A percentile compares a stretch with the other conserved stretches of the same genome.
These are phyloP conservation scores for Leccinum pallidistipes DNA, from an alignment of 1,284 basidiomycete genomes.

Conservation along the genomic window DNA sequence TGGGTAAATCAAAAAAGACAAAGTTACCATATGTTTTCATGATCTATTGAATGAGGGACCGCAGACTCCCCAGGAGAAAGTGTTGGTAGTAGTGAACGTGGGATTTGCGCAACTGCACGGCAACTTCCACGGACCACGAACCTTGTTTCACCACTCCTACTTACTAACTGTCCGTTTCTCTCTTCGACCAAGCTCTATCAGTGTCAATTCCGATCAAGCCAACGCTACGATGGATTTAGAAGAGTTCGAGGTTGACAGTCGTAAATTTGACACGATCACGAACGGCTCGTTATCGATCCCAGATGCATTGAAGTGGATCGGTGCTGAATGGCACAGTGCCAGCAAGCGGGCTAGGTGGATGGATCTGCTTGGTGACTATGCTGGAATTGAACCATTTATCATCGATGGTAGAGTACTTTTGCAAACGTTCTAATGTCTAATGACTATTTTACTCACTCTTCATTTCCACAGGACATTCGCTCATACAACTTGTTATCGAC, in stretches of 20 bases:
- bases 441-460: background rate
- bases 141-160: background rate
- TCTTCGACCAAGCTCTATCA: background rate
- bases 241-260: conserved; percentile 26
- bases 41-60: background rate
- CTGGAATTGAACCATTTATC: conserved; percentile 64
- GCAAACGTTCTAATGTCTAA: background rate
- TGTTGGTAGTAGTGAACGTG: background rate
- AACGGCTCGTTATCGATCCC: conserved; percentile 10
- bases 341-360: conserved; percentile 53
- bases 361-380: conserved; percentile 71
- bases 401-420: conserved; percentile 52
- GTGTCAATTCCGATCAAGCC: background rate
- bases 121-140: background rate
- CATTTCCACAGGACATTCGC: conserved; percentile 51
- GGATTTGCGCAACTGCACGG: background rate
- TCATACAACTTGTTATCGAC: conserved; percentile 58
- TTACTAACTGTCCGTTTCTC: background rate
- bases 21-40: background rate
- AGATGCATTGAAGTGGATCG: conserved; percentile 33
- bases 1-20: background rate
- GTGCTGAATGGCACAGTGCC: conserved; percentile 41
- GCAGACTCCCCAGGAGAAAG: background rate
- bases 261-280: background rate
- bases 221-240: conserved; percentile 31